A percentile compares a stretch with the other conserved stretches of the same genome.
Evolutionary conservation across 768 basidiomycete genomes (phyloP).

Genomic region (Rhizopogon vinicolor): DNA sequence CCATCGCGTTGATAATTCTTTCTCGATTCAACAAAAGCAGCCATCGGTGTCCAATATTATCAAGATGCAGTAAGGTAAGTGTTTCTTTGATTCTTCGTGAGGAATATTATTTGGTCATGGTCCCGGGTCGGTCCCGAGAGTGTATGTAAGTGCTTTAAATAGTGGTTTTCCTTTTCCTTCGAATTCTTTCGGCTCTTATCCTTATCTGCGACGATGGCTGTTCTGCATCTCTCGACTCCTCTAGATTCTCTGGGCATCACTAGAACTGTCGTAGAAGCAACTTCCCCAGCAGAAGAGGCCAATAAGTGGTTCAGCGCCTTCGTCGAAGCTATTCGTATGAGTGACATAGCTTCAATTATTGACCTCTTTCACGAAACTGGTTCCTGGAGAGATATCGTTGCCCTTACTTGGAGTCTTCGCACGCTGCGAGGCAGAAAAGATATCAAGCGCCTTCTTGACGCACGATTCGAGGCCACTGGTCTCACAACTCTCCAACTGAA

Average conservation of each 20-base stretch:
- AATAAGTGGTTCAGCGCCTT: slow-evolving; percentile 18
- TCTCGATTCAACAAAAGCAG: no score
- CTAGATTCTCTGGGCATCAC: slow-evolving; percentile 15
- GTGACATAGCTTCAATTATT: not conserved
- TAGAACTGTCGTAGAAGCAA: slow-evolving; percentile 3
- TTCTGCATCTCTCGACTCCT: slow-evolving; percentile 4
- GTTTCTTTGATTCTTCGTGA: no score
- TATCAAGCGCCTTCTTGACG: slow-evolving; percentile 32
- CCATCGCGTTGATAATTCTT: no score
- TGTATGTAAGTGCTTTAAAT: no score
- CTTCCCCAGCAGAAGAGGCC: slow-evolving; percentile 6
- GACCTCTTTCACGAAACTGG: slow-evolving; percentile 18
- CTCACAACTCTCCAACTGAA: slow-evolving; percentile 14
- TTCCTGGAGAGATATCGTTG: slow-evolving; percentile 49
- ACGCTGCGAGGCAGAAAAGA: slow-evolving; percentile 35
- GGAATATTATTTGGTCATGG: no score
- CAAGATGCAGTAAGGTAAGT: no score
- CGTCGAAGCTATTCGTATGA: not conserved
- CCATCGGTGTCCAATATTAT: no score
- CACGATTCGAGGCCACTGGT: slow-evolving; percentile 26
- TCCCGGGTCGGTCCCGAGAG: no score
- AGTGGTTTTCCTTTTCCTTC: not conserved
- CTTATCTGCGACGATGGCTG: not conserved
- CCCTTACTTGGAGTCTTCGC: slow-evolving; percentile 52
- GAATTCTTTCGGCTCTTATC: no score